These are phyloP conservation scores for Allium fistulosum DNA, from an alignment of 106 monocot genomes.

Conservation along the genomic window DNA sequence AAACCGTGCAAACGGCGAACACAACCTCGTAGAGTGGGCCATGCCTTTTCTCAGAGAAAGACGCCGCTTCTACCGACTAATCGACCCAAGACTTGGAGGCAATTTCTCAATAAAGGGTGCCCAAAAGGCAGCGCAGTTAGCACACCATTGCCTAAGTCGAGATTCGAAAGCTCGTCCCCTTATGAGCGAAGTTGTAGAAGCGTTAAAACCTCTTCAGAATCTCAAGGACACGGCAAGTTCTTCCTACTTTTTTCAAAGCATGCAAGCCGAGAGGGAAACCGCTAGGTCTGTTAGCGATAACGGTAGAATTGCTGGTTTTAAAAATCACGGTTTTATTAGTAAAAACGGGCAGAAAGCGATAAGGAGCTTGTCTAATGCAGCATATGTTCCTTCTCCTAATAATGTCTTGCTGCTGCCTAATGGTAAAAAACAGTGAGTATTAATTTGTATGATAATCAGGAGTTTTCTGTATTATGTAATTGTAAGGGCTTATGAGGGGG, in stretches of 20 bases:
- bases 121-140: slow-evolving; percentile 11
- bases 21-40: slow-evolving; percentile 15
- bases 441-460: neutral
- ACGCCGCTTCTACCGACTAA: slow-evolving; percentile 7
- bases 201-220: neutral
- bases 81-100: slow-evolving; percentile 14
- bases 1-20: slow-evolving; percentile 10
- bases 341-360: slow-evolving; percentile 9
- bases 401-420: neutral
- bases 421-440: neutral
- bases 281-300: neutral
- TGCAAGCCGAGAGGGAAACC: neutral
- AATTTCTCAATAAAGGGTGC: slow-evolving; percentile 14
- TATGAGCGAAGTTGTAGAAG: slow-evolving; percentile 16
- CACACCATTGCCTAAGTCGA: slow-evolving; percentile 6
- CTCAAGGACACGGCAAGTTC: slow-evolving; percentile 13
- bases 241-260: slow-evolving; percentile 9
- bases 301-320: slow-evolving; percentile 12
- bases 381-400: neutral
- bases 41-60: slow-evolving; percentile 7
- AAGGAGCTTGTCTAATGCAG: slow-evolving; percentile 6
- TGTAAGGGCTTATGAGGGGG: too few relatives aligned
- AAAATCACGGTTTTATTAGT: slow-evolving; percentile 1
- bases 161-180: slow-evolving; percentile 15
- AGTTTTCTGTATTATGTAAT: too few relatives aligned